Evolutionary conservation across 768 basidiomycete species (phyloP), one percentile per base, ranked within the genome.

Genomic region (Polyporus arcularius): DNA sequence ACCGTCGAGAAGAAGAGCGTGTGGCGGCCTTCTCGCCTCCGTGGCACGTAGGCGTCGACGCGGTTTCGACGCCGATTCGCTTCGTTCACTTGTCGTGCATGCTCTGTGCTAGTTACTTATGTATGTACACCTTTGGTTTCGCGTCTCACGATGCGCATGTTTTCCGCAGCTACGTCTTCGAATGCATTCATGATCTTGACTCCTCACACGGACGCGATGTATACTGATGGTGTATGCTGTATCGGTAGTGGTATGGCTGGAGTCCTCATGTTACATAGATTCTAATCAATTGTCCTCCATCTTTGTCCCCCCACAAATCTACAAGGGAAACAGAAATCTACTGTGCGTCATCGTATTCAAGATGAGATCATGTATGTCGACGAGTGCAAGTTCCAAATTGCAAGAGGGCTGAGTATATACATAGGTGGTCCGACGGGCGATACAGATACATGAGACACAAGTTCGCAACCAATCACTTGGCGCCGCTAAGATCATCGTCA

Each of bases 1-100:
- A 79, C 84, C 28, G 86, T 88, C 6, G 72, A 73, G 57, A 76
- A 75, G 67, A 73, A 76, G 71, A 11, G 35, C 11, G 74, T 73
- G 42, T 80, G 73, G 79, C 72, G 75, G 28, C 48, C 52, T 42
- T 67, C 67, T 53, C 71, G 66, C 30, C 46, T 58, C 18, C 53
- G 51, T 32, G 57, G 57, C 16, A 50, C 51, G 28, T 59, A 53
- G 52, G 52, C 41, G 9, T 43, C 32, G 26, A 3, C 11, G 21
- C 21, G 21, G 21, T 2, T 2, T 26, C 42, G 43, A 4, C 28
- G 42, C 16, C 3, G 28, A 18, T 12, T 31, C 39, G 4, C 18
- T 50, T 9, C 57, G 18, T 39, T 32, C 8, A n/a, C 42, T 14
- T 47, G 32, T 38, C 41, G 46, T 63, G 51, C 50, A 53, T 59